A percentile compares a stretch with the other conserved stretches of the same genome.
Evolutionary conservation across 192 early-diverging fungal species (phyloP).

Genomic region (Dissophora ornata): DNA sequence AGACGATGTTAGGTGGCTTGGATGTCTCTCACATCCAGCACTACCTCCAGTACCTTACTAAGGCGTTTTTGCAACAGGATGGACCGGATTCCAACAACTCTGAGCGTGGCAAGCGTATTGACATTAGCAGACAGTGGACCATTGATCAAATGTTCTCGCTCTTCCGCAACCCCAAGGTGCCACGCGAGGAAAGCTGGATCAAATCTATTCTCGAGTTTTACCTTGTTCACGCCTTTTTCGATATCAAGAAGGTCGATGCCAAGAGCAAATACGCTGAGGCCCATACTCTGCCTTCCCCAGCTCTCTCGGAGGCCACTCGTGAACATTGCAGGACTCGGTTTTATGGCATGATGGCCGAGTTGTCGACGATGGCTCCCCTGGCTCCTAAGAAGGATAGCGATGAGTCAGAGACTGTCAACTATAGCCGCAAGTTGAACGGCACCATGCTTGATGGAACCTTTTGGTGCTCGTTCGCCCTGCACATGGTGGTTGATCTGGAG

Average conservation of each 20-base stretch:
- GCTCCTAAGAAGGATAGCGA: constrained; percentile 48
- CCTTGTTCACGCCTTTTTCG: constrained; percentile 79
- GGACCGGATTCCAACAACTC: constrained; percentile 47
- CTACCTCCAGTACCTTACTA: constrained; percentile 80
- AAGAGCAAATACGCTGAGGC: constrained; percentile 59
- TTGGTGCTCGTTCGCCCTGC: constrained; percentile 68
- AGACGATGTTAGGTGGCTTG: constrained; percentile 78
- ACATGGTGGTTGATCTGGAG: constrained; percentile 59
- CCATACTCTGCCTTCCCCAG: constrained; percentile 59
- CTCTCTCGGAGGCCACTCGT: constrained; percentile 65
- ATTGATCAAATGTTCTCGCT: constrained; percentile 85
- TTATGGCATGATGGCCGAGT: constrained; percentile 74
- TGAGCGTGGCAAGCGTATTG: constrained; percentile 53
- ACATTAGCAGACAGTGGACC: constrained; percentile 79
- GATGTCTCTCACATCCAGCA: constrained; percentile 72
- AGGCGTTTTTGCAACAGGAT: constrained; percentile 70
- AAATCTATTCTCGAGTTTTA: constrained; percentile 73
- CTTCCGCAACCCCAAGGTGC: constrained; percentile 76
- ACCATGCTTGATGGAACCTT: constrained; percentile 68
- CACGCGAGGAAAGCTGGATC: constrained; percentile 83
- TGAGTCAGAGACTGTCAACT: constrained; percentile 40
- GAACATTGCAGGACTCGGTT: constrained; percentile 72
- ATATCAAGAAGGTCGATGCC: constrained; percentile 59
- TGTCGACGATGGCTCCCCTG: constrained; percentile 65
- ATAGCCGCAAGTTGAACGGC: constrained; percentile 61